Evolutionary conservation across 176 grass and related monocot genomes (phyloP), one percentile per base, ranked within the genome.

Genomic region (Pharus latifolius): DNA sequence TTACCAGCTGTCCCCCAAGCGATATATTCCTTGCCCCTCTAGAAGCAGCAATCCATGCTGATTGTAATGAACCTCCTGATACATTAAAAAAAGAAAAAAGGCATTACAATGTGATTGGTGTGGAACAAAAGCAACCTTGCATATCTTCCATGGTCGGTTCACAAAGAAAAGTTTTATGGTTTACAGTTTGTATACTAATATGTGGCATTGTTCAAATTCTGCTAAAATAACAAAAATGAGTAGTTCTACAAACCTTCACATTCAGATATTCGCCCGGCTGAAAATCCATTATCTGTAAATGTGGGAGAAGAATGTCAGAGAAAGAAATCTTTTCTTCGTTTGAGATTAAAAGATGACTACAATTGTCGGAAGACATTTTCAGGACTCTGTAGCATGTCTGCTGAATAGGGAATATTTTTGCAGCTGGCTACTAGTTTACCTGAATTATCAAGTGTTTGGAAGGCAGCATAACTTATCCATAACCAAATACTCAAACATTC

Each of bases 241-340:
- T 40, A 75, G 19, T 62, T 66, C 17, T 16, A 78, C 84, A 72
- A 52, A 96, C 94, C 94, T 98, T 93, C 50, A 98, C 94, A 68
- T 93, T 98, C 46, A 98, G 89, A 88, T 85, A 98, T 83, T 98
- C 95, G 37, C 95, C 95, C 30, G 95, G 90, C 84, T 93, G 87
- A 78, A 98, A 98, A 67, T 93, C 89, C 95, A 98, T 93, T 75
- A 98, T 98, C 95, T 93, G 86, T 28, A 89, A 32, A 29, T 43
- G 44, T 54, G 57, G 50, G 42, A 50, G 3, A 47, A 10, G 19
- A 48, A 51, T 74, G 49, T 56, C 56, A 82, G 41, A 81, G 26
- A 77, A 62, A 1, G 13, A 3, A 22, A 11, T 24, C 22, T 37
- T 68, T 16, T 24, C 22, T 37, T 68, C 35, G 28, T 74, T 45